phyloP scores from a whole-genome alignment of 2,329 filamentous ascomycete genomes.

The Diaporthe nobilis region DNA sequence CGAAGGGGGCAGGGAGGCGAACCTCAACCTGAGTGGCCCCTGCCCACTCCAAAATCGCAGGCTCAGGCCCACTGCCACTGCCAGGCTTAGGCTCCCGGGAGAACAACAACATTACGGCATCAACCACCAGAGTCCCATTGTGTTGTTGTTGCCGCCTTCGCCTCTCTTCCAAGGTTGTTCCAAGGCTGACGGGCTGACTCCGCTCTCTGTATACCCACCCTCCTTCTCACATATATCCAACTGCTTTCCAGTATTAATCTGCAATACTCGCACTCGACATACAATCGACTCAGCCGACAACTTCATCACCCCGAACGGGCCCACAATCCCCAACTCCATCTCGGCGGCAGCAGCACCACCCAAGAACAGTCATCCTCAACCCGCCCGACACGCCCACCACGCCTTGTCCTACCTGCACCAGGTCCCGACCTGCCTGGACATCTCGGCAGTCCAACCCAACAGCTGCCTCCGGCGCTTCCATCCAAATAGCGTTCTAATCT shows the following conservation, averaged over 20 bases:
- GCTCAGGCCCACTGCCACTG: neutral
- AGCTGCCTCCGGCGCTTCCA: neutral
- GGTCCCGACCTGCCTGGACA: neutral
- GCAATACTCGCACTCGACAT: neutral
- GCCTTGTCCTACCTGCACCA: constrained; percentile 23
- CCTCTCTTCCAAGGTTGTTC: neutral
- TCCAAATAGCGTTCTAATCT: neutral
- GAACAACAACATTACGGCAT: constrained; percentile 37
- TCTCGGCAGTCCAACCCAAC: neutral
- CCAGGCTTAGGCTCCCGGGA: neutral
- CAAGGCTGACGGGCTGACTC: neutral
- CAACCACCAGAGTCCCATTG: neutral
- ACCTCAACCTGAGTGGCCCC: neutral
- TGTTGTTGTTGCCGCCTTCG: neutral
- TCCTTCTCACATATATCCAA: constrained; percentile 6
- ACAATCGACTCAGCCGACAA: neutral
- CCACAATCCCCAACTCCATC: neutral
- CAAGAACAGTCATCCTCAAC: constrained; percentile 28
- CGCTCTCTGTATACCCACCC: neutral
- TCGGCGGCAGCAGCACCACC: neutral
- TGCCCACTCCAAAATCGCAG: neutral
- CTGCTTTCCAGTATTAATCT: constrained; percentile 3
- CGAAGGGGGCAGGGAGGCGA: neutral
- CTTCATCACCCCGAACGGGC: neutral
- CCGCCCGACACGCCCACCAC: constrained; percentile 10